Evolutionary conservation across 495 filamentous ascomycete genomes (phyloP).

Genomic region (Lasiosphaeria ovina): DNA sequence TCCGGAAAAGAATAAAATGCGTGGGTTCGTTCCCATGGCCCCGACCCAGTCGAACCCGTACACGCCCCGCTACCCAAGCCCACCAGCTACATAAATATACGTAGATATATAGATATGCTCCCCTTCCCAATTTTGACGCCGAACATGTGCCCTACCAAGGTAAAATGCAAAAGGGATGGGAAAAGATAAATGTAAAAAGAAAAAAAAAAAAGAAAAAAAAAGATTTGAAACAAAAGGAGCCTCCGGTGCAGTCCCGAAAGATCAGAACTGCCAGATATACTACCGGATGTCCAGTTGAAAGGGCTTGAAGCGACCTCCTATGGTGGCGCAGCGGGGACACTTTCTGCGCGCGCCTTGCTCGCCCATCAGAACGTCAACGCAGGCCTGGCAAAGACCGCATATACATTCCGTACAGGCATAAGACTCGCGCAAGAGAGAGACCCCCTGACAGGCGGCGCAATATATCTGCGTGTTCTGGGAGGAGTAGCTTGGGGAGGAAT

Average conservation of each 20-base stretch:
- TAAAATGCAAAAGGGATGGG: not conserved
- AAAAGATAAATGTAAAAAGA: not conserved
- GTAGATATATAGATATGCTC: no score
- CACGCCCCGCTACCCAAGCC: not conserved
- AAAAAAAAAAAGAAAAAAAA: conserved; percentile 8
- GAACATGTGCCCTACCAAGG: not conserved
- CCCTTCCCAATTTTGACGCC: conserved; percentile 12
- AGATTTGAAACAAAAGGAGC: not conserved
- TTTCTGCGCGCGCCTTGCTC: conserved; percentile 59
- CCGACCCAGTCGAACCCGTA: not conserved
- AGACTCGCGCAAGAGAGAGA: conserved; percentile 71
- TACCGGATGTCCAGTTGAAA: conserved; percentile 65
- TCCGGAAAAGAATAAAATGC: no score
- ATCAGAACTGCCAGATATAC: not conserved
- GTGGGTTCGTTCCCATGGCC: not conserved
- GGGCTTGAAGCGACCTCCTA: conserved; percentile 66
- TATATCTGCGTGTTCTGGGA: conserved; percentile 75
- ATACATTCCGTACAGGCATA: conserved; percentile 95
- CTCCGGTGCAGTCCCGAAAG: no score
- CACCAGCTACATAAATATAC: not conserved
- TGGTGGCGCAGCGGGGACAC: conserved; percentile 64
- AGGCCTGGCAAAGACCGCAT: conserved; percentile 82
- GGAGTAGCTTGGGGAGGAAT: conserved; percentile 54
- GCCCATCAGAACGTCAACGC: conserved; percentile 73
- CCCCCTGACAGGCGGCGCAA: conserved; percentile 75